phyloP scores from a whole-genome alignment of 345 rosid species.

The Sapria himalayana region DNA sequence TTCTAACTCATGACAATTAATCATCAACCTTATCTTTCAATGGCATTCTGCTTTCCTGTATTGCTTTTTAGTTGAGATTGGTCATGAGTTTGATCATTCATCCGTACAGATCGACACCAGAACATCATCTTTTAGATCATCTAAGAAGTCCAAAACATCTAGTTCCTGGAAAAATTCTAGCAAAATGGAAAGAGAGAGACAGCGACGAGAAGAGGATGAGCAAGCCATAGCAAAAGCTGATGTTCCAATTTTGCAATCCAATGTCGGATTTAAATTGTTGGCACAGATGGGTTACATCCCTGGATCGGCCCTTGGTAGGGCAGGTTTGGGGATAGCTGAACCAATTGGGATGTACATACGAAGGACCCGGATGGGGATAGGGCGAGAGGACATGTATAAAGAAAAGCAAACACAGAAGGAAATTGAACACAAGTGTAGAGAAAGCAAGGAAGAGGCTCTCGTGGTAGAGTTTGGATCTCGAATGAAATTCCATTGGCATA shows the following conservation, averaged over 20 bases:
- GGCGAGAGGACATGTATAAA: slow-evolving; percentile 63
- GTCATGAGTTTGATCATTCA: slow-evolving; percentile 1
- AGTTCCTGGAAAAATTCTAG: slow-evolving; percentile 65
- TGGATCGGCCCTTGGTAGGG: slow-evolving; percentile 68
- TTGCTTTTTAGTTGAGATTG: background rate
- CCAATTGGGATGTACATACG: slow-evolving; percentile 69
- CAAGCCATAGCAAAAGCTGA: slow-evolving; percentile 47
- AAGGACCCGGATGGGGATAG: slow-evolving; percentile 74
- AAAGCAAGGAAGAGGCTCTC: slow-evolving; percentile 38
- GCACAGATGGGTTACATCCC: slow-evolving; percentile 92
- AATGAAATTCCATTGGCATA: slow-evolving; percentile 70
- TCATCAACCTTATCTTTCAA: too few relatives aligned
- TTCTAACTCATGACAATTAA: too few relatives aligned
- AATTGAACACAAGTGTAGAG: slow-evolving; percentile 30
- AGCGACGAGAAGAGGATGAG: slow-evolving; percentile 58
- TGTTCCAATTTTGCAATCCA: slow-evolving; percentile 64
- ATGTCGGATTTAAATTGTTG: slow-evolving; percentile 71
- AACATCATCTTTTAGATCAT: slow-evolving; percentile 16
- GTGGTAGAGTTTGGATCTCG: slow-evolving; percentile 64
- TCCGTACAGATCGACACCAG: slow-evolving; percentile 18
- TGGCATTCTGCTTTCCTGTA: too few relatives aligned
- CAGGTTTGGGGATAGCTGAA: slow-evolving; percentile 47
- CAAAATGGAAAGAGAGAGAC: slow-evolving; percentile 51
- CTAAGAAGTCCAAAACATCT: slow-evolving; percentile 29
- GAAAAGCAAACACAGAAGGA: slow-evolving; percentile 63